Evolutionary conservation across 768 basidiomycete genomes (phyloP), one percentile per base, ranked within the genome.

Genomic region (Astraeus odoratus): DNA sequence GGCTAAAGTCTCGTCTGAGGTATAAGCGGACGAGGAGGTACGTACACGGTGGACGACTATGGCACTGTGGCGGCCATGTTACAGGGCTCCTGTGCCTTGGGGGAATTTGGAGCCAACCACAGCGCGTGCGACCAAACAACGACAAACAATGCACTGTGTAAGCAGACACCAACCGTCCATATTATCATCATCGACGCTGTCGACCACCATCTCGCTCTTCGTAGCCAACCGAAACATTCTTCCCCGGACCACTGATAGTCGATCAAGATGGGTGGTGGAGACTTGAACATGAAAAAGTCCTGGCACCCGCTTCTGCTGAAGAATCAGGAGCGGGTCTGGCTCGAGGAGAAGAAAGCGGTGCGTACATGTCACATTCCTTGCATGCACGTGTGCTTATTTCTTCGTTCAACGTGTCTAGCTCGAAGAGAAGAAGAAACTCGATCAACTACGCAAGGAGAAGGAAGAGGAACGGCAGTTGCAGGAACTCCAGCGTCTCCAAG

Each of bases 271-370:
- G 94, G 94, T 80, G 93, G 94, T 48, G 94, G 88, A 50, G 94
- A 97, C 67, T 75, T 97, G 63, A 98, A 98, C 61, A 98, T 98
- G 94, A 96, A 89, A 70, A 95, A 96, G 78, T 93, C 90, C 52
- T 97, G 94, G 94, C 94, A 97, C 65, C 94, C 94, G 77, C 83
- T 93, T 76, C 87, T 95, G 68, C 67, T 96, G 67, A 92, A 91
- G 64, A 95, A 95, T 70, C 95, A 97, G 83, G 91, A 95, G 81
- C 81, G 88, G 78, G 96, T 98, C 58, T 98, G 96, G 95, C 77
- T 97, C 45, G 88, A 95, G 67, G 96, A 99, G 68, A 93, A 95
- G 78, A 86, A 89, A 61, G 92, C 93, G 43, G 91, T 90, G 61
- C 57, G 87, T 75, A 13, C 42, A 36, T 30, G 20, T 13, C 5